Evolutionary conservation across 257 asterid species (phyloP), one percentile per base, ranked within the genome.

Genomic region (Scutellaria barbata): DNA sequence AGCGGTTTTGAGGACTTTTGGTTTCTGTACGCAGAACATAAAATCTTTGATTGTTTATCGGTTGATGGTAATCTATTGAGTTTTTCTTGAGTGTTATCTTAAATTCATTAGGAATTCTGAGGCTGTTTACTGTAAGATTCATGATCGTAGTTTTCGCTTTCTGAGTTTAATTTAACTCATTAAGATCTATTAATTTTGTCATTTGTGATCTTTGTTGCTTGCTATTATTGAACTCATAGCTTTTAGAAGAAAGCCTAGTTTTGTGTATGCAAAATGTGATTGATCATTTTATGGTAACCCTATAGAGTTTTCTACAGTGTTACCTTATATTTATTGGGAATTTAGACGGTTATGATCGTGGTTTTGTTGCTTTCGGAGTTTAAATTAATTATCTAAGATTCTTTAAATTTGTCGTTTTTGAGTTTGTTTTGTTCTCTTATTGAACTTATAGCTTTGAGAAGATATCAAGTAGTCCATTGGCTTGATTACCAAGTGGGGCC

Each of bases 381-480:
- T 20, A 45, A 59, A 60, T 61, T 6, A 57, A 63, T 39, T 46
- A 7, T 55, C 73, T 33, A 37, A 20, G 71, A 56, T 60, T 58
- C 52, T 48, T 5, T 63, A 69, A 66, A 20, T 74, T 37, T 57
- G 25, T 66, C 45, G 39, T 30, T 51, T 72, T 9, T 1, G 20
- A 35, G 14, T 69, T 65, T 53, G 20, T 59, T 40, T 3, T 48
- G 17, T 37, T 52, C 40, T 18, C 55, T 46, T 18, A 37, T 55
- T 60, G 70, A 74, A 63, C 53, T 78, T 13, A 58, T 75, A 92
- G 98, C 92, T 75, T 77, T 91, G 85, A 88, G 96, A 79, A 75
- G 96, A 84, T 88, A 80, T 77, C 96, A 88, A 87, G 97, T 97
- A 37, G 87, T 88, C 2, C 91, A 91, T 77, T 94, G 96, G 98